Evolutionary conservation across 768 basidiomycete genomes (phyloP), one percentile per base, ranked within the genome.

Genomic region (Amanita rimosa): DNA sequence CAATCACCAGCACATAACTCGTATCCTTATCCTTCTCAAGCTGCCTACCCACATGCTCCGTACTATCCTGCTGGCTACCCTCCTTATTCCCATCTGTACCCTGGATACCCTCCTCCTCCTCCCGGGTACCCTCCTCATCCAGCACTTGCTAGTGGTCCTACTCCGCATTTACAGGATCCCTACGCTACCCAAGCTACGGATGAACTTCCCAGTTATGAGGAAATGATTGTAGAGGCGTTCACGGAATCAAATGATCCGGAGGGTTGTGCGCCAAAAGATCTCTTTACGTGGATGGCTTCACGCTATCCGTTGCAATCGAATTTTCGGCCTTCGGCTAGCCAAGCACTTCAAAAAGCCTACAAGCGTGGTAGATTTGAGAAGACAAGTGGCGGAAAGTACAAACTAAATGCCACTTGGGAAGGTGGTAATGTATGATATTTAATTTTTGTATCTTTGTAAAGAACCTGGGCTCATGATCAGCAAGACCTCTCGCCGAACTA

Each of bases 181-280:
- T 54, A 49, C 22, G 16, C 22, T 21, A 49, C 48, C 9, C 48
- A 49, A 13, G 19, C 60, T 4, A 58, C 60, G 7, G 75, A 76
- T 26, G 76, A 88, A 55, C 70, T 92, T 43, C 89, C 89, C 6
- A 85, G 83, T 54, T 93, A 93, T 50, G 89, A 93, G 58, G 89
- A 92, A 53, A 93, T 93, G 90, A 85, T 92, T 14, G 85, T 83
- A 9, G 84, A 86, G 58, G 88, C 87, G 0, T 66, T 93, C 21
- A 64, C 68, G 11, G 83, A 82, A 48, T 72, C 76, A 37, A 69
- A 65, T 6, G 85, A 88, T 50, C 70, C 79, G 1, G 85, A 92
- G 40, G 90, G 90, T 14, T 76, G 77, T 48, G 81, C 81, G 6
- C 90, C 90, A n/a, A 91, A 87, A 61, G 79, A 80, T 52, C 58